These are phyloP conservation scores for Nephelium lappaceum DNA, from an alignment of 345 rosid genomes.

Conservation along the genomic window DNA sequence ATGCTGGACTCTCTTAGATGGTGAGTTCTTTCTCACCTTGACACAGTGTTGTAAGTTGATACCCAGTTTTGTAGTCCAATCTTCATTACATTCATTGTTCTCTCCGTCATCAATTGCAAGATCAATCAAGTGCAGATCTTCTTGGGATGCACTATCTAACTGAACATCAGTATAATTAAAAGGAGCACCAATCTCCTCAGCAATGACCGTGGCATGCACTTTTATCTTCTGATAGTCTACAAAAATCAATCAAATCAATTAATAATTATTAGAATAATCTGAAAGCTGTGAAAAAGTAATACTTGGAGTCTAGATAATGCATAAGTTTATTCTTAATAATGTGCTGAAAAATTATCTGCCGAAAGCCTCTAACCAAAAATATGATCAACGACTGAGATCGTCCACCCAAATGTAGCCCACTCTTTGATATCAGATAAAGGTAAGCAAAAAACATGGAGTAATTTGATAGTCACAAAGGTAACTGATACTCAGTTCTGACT, in stretches of 20 bases:
- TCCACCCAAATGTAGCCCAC: not conserved
- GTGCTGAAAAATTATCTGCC: not conserved
- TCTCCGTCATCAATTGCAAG: conserved; percentile 79
- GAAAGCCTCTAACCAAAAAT: not conserved
- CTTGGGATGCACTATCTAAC: conserved; percentile 60
- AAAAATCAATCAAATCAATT: conserved; percentile 22
- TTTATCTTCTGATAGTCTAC: conserved; percentile 91
- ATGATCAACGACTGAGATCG: not conserved
- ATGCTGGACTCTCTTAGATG: conserved; percentile 70
- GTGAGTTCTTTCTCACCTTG: conserved; percentile 73
- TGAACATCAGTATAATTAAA: conserved; percentile 68
- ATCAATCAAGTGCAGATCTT: conserved; percentile 81
- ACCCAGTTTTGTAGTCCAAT: conserved; percentile 91
- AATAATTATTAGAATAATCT: not conserved
- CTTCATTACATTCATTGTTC: conserved; percentile 55
- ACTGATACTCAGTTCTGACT: not conserved
- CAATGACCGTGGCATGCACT: conserved; percentile 76
- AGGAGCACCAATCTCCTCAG: conserved; percentile 67
- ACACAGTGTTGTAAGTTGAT: conserved; percentile 79
- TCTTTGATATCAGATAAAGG: not conserved
- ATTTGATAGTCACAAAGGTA: not conserved
- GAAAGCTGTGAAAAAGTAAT: not conserved
- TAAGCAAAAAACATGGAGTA: not conserved
- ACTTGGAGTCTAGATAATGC: conserved; percentile 2
- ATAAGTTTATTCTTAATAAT: not conserved